phyloP scores from a whole-genome alignment of 306 rosid species.

The Betula pendula region DNA sequence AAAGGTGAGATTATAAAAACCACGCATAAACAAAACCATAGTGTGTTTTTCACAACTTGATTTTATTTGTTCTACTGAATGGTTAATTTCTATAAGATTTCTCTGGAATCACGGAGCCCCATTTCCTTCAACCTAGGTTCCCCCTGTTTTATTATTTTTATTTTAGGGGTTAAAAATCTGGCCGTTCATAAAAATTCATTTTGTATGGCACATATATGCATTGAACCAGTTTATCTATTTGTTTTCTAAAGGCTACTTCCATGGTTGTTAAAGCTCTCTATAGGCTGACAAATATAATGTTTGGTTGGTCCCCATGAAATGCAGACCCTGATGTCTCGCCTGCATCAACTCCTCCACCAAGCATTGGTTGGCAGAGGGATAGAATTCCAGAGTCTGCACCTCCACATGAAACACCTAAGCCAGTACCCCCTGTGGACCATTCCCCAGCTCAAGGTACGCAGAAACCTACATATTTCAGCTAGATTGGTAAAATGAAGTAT shows the following conservation, averaged over 20 bases:
- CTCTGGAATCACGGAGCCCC: not conserved
- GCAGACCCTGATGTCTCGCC: constrained; percentile 70
- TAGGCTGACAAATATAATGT: not conserved
- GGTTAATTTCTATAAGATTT: not conserved
- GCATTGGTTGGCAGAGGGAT: constrained; percentile 32
- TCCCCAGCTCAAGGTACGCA: constrained; percentile 50
- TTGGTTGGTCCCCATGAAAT: constrained; percentile 26
- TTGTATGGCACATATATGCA: not conserved
- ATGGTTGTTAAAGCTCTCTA: constrained; percentile 4
- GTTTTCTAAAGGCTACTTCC: not conserved
- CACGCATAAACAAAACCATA: not conserved
- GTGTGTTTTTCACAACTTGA: not conserved
- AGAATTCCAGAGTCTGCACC: constrained; percentile 52
- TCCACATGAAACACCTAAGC: constrained; percentile 36
- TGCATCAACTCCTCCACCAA: constrained; percentile 50
- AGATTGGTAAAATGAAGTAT: constrained; percentile 10
- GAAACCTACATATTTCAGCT: constrained; percentile 26
- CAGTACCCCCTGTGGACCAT: constrained; percentile 38
- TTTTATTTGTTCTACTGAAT: not conserved
- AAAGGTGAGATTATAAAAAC: not conserved
- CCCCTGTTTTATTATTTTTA: not conserved
- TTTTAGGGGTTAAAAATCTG: not conserved
- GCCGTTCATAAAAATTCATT: not conserved
- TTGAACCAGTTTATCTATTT: not conserved
- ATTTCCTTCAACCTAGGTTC: not conserved